Percentiles rank a stretch among this genome's conserved stretches.
Conservation (phyloP, 495 filamentous ascomycete genomes). For the Darksidea phi region DNA sequence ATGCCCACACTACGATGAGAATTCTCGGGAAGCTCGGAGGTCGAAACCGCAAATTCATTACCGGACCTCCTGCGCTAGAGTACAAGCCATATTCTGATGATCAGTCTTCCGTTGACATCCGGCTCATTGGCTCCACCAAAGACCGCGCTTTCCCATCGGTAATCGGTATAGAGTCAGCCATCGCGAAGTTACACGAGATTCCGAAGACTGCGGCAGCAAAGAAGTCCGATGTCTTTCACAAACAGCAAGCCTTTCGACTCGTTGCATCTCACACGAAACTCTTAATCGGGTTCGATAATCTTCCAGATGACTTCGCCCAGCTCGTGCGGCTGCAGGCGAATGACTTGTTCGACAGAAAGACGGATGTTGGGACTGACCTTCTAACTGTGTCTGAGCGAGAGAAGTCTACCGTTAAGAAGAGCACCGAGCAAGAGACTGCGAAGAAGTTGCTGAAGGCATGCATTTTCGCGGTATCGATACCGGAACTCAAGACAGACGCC, state of each 20-base stretch:
- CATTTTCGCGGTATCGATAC: conserved; percentile 79
- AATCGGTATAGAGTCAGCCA: conserved; percentile 83
- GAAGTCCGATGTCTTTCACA: conserved; percentile 81
- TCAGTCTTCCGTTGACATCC: conserved; percentile 76
- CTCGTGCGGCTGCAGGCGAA: conserved; percentile 84
- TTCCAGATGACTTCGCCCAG: conserved; percentile 85
- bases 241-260: conserved; percentile 84
- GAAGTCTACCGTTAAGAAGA: conserved; percentile 80
- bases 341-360: conserved; percentile 71
- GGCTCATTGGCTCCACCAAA: conserved; percentile 80
- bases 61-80: conserved; percentile 73
- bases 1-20: conserved; percentile 96
- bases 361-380: conserved; percentile 58
- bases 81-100: conserved; percentile 88
- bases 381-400: conserved; percentile 71
- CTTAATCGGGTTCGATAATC: conserved; percentile 77
- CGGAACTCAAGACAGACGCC: conserved; percentile 73
- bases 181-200: conserved; percentile 77
- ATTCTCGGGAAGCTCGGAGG: conserved; percentile 97
- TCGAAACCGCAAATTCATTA: conserved; percentile 91
- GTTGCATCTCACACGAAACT: conserved; percentile 86
- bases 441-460: conserved; percentile 85
- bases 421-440: conserved; percentile 73
- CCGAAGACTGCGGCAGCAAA: conserved; percentile 64
- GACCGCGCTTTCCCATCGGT: conserved; percentile 83